A percentile compares a stretch with the other conserved stretches of the same genome.
These are phyloP conservation scores for Obba rivulosa DNA, from an alignment of 768 basidiomycete genomes.

Conservation along the genomic window DNA sequence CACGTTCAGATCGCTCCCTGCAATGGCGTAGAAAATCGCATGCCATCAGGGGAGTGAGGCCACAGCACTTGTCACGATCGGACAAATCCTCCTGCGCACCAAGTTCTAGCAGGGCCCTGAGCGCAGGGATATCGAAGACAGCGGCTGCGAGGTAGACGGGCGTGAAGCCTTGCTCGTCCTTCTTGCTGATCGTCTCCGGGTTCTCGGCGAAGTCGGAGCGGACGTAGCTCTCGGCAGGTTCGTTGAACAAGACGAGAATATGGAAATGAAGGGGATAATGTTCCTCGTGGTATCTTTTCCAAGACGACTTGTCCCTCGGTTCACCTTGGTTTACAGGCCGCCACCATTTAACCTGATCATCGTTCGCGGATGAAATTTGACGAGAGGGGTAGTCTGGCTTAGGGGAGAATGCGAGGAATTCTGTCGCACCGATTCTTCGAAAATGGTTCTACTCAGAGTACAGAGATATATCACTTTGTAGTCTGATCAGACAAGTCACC, in stretches of 20 bases:
- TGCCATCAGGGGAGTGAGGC: not conserved
- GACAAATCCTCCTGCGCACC: not conserved
- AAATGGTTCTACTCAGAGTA: constrained; percentile 10
- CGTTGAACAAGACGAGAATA: not conserved
- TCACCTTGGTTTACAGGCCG: not conserved
- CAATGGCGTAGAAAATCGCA: not conserved
- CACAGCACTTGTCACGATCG: not conserved
- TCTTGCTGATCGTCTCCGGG: not conserved
- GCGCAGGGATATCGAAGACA: not conserved
- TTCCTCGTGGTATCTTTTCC: not conserved
- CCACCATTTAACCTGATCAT: constrained; percentile 1
- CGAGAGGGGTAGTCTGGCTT: constrained; percentile 12
- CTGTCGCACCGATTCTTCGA: constrained; percentile 14
- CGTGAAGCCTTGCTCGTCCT: constrained; percentile 9
- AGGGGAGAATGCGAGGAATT: constrained; percentile 9
- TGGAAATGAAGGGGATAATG: constrained; percentile 9
- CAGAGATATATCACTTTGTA: not conserved
- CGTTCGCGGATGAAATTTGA: constrained; percentile 3
- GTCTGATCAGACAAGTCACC: not conserved
- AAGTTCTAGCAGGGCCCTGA: not conserved
- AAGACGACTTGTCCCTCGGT: not conserved
- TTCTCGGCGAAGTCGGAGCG: not conserved
- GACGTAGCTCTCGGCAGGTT: constrained; percentile 4
- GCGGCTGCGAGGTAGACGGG: constrained; percentile 13
- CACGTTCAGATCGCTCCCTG: not conserved